A percentile compares a stretch with the other conserved stretches of the same genome.
phyloP scores from a whole-genome alignment of 768 basidiomycete genomes.

The Boletus speciosus region DNA sequence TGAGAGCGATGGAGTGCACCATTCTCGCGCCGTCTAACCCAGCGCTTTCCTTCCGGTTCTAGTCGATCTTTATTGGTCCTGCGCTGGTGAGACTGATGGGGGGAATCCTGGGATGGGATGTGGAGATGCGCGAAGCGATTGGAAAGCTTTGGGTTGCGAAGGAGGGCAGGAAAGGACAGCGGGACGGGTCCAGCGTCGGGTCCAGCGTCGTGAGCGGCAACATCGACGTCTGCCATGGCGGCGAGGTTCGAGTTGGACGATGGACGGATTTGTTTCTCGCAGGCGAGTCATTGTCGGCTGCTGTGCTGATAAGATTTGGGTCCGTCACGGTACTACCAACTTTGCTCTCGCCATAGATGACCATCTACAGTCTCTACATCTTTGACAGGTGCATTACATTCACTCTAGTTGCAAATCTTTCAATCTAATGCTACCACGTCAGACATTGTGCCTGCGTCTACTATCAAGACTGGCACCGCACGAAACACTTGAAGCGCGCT shows the following conservation, averaged over 20 bases:
- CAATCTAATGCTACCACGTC: constrained; percentile 1
- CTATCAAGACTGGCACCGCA: constrained; percentile 94
- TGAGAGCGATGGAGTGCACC: constrained; percentile 40
- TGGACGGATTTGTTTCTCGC: background rate
- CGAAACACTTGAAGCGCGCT: constrained; percentile 68
- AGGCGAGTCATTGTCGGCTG: background rate
- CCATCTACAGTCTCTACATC: constrained; percentile 90
- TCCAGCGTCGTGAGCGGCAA: background rate
- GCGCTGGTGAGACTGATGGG: constrained; percentile 4
- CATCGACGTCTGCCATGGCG: constrained; percentile 8
- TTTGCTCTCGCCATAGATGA: constrained; percentile 46
- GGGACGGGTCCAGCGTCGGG: constrained; percentile 36
- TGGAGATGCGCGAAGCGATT: constrained; percentile 55
- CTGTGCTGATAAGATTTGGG: background rate
- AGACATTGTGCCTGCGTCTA: constrained; percentile 93
- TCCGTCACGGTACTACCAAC: too few relatives aligned
- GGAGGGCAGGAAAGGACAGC: constrained; percentile 69
- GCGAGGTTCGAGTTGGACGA: background rate
- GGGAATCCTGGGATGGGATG: constrained; percentile 2
- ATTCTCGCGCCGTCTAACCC: constrained; percentile 73
- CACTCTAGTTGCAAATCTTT: background rate
- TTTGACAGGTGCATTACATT: constrained; percentile 64
- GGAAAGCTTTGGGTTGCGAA: constrained; percentile 55
- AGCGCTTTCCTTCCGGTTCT: constrained; percentile 75
- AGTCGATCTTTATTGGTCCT: constrained; percentile 46